These are phyloP conservation scores for Aspergillus quadrilineatus DNA, from an alignment of 2,329 filamentous ascomycete species.

Conservation along the genomic window DNA sequence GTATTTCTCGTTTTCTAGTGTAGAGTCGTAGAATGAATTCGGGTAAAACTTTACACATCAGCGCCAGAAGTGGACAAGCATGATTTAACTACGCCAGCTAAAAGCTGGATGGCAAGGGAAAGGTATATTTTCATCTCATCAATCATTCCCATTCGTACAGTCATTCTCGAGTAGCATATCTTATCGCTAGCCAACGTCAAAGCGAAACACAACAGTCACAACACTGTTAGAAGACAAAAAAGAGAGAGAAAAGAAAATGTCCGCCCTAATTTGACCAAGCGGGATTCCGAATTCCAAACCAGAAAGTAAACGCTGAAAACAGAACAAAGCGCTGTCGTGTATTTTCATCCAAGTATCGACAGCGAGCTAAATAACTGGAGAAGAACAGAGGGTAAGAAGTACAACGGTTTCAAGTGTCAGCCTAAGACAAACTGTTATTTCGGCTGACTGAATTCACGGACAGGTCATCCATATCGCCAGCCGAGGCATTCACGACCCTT, in stretches of 20 bases:
- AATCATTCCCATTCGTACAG: slow-evolving; percentile 13
- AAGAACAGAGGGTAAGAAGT: background rate
- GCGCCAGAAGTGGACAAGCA: background rate
- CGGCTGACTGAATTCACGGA: slow-evolving; percentile 31
- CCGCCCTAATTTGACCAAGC: background rate
- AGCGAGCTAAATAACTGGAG: background rate
- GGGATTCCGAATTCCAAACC: background rate
- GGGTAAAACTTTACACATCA: background rate
- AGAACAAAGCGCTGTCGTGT: background rate
- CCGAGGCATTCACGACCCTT: slow-evolving; percentile 79
- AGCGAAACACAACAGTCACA: background rate
- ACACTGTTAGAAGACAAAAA: background rate
- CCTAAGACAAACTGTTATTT: slow-evolving; percentile 19
- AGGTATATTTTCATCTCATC: slow-evolving; percentile 3
- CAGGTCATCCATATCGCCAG: slow-evolving; percentile 34
- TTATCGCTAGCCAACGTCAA: slow-evolving; percentile 1
- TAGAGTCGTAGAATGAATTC: slow-evolving; percentile 8
- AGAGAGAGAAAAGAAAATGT: slow-evolving; percentile 10
- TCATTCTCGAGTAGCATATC: slow-evolving; percentile 7
- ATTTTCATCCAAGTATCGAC: background rate
- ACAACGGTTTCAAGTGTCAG: background rate
- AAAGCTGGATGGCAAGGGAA: background rate
- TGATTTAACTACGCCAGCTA: background rate
- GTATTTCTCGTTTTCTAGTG: slow-evolving; percentile 1
- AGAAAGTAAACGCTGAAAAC: background rate